phyloP scores from a whole-genome alignment of 2,329 filamentous ascomycete species.

The Pochonia chlamydosporia region DNA sequence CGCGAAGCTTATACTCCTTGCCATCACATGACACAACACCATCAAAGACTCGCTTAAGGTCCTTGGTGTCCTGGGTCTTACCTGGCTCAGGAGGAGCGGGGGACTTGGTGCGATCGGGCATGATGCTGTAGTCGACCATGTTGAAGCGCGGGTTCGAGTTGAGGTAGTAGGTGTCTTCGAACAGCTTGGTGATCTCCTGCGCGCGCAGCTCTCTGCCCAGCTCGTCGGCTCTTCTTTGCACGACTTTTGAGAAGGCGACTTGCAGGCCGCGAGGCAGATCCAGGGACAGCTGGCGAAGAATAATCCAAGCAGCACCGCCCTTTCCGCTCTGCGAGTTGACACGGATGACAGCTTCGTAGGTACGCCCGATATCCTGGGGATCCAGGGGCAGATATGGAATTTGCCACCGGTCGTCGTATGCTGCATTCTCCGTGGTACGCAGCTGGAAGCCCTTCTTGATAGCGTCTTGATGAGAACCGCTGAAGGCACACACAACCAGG shows the following conservation, averaged over 20 bases:
- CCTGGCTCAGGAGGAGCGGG: constrained; percentile 63
- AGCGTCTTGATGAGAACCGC: constrained; percentile 88
- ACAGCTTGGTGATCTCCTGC: constrained; percentile 79
- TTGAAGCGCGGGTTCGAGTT: constrained; percentile 77
- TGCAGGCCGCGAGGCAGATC: constrained; percentile 91
- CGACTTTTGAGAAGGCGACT: constrained; percentile 81
- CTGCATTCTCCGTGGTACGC: constrained; percentile 55
- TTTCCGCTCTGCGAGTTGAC: constrained; percentile 97
- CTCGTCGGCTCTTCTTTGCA: constrained; percentile 74
- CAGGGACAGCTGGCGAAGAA: constrained; percentile 80
- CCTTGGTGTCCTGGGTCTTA: constrained; percentile 70
- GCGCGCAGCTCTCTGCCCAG: constrained; percentile 80
- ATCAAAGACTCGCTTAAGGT: constrained; percentile 75
- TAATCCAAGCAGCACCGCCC: constrained; percentile 90
- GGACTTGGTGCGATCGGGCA: constrained; percentile 71
- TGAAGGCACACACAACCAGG: constrained; percentile 88
- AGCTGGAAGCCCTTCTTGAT: constrained; percentile 86
- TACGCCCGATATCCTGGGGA: constrained; percentile 86
- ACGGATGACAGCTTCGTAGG: constrained; percentile 96
- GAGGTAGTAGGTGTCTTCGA: constrained; percentile 82
- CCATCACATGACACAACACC: constrained; percentile 81
- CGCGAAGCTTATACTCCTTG: constrained; percentile 69
- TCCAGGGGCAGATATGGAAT: constrained; percentile 92
- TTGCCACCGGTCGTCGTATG: constrained; percentile 66
- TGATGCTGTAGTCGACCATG: constrained; percentile 88